phyloP scores from a whole-genome alignment of 257 asterid genomes.

The Capsicum chinense region DNA sequence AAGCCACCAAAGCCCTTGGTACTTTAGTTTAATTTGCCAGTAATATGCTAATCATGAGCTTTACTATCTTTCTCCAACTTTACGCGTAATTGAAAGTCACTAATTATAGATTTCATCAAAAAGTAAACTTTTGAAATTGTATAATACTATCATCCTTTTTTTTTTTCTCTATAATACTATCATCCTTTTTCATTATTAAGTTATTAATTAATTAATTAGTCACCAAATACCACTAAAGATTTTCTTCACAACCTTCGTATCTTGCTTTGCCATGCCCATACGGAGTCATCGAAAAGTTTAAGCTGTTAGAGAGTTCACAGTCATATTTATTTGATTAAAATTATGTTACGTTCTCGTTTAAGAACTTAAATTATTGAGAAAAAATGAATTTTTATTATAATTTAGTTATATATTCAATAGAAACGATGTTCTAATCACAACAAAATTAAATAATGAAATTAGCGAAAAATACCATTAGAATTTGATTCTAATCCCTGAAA shows the following conservation, averaged over 20 bases:
- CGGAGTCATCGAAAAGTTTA: too few species aligned
- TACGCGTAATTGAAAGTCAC: conserved; percentile 55
- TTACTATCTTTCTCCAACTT: conserved; percentile 28
- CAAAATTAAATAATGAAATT: not conserved
- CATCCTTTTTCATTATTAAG: not conserved
- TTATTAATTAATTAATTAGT: conserved; percentile 39
- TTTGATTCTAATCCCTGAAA: too few species aligned
- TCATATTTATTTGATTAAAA: not conserved
- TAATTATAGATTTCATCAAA: conserved; percentile 46
- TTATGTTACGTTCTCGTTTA: too few species aligned
- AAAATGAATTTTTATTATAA: not conserved
- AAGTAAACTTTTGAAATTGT: not conserved
- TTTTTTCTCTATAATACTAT: too few species aligned
- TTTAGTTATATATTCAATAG: not conserved
- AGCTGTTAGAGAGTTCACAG: not conserved
- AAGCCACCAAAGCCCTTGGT: not conserved
- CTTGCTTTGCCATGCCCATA: conserved; percentile 38
- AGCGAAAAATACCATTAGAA: too few species aligned
- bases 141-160: not conserved
- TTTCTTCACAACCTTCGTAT: conserved; percentile 36
- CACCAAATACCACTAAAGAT: conserved; percentile 36
- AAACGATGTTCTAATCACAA: not conserved
- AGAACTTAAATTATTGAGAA: not conserved
- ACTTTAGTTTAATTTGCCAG: not conserved
- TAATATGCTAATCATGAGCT: not conserved